Percentiles rank a stretch among this genome's conserved stretches.
Evolutionary conservation across 2,329 filamentous ascomycete species (phyloP).

Genomic region (Lachnum nothofagi): DNA sequence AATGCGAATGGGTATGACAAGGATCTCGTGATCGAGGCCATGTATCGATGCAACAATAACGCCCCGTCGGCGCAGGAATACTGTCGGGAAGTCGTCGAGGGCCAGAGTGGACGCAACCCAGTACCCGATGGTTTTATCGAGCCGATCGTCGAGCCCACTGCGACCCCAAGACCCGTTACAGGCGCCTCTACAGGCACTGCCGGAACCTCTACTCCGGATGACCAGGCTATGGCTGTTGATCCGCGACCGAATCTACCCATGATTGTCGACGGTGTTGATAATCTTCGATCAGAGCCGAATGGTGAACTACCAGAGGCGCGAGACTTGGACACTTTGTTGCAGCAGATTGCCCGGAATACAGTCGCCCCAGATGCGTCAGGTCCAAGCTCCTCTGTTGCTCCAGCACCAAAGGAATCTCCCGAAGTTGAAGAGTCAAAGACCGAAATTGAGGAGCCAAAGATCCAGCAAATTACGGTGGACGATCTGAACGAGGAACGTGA

Average conservation of each 20-base stretch:
- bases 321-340: constrained; percentile 20
- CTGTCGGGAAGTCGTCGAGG: constrained; percentile 57
- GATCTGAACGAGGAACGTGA: constrained; percentile 72
- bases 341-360: constrained; percentile 8
- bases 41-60: constrained; percentile 75
- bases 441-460: constrained; percentile 4
- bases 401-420: constrained; percentile 4
- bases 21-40: constrained; percentile 68
- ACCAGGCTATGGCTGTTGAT: constrained; percentile 23
- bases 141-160: constrained; percentile 24
- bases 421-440: too few relatives aligned
- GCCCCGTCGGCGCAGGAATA: constrained; percentile 63
- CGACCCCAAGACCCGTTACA: constrained; percentile 30
- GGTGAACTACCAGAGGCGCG: constrained; percentile 5
- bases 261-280: constrained; percentile 19
- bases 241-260: constrained; percentile 8
- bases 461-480: constrained; percentile 56
- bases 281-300: too few relatives aligned
- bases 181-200: constrained; percentile 21
- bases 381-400: constrained; percentile 3
- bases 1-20: constrained; percentile 46
- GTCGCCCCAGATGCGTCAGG: not conserved
- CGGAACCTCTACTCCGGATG: constrained; percentile 27
- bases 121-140: constrained; percentile 58
- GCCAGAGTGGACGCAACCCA: constrained; percentile 59